Evolutionary conservation across 495 filamentous ascomycete species (phyloP), one percentile per base, ranked within the genome.

Genomic region (Niebla homalea): DNA sequence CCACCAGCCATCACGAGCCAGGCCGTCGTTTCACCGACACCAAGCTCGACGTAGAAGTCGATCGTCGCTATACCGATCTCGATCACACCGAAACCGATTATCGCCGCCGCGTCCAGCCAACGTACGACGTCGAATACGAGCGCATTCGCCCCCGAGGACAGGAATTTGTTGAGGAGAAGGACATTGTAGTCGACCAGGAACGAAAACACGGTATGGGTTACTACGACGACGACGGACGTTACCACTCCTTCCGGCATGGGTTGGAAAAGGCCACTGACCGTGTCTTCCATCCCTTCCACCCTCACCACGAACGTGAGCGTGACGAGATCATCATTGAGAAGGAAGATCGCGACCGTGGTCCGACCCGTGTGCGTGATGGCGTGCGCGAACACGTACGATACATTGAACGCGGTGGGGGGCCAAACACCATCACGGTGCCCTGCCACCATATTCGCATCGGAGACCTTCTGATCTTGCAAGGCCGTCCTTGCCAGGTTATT

Each of bases 401-500:
- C 50, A 62, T 77, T 43, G 73, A 75, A 64, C 74, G 72, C 54
- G 71, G 73, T 55, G 62, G 62, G 57, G 55, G 67, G 46, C 77
- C 81, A 67, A 86, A 94, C 74, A 94, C 85, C 58, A 89, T 98
- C 67, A 88, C 92, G 65, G 97, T 98, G 73, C 92, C 92, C 41
- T 93, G 87, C 81, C 89, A 98, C 80, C 93, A 95, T 75, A 85
- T 98, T 75, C 92, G 92, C 71, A 84, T 95, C 61, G 92, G 93
- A 68, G 92, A 98, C 73, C 84, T 98, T 72, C 74, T 98, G 67
- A 93, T 97, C 76, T 87, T 98, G 55, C 92, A 98, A 78, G 89
- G 90, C 68, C 93, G 92, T 58, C 92, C 93, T 54, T 97, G 90
- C 86, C 92, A 97, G 80, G 90, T 98, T 67, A 98, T 98, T 78